Evolutionary conservation across 106 monocot genomes (phyloP), one percentile per base, ranked within the genome.

Genomic region (Dendrobium catenatum): DNA sequence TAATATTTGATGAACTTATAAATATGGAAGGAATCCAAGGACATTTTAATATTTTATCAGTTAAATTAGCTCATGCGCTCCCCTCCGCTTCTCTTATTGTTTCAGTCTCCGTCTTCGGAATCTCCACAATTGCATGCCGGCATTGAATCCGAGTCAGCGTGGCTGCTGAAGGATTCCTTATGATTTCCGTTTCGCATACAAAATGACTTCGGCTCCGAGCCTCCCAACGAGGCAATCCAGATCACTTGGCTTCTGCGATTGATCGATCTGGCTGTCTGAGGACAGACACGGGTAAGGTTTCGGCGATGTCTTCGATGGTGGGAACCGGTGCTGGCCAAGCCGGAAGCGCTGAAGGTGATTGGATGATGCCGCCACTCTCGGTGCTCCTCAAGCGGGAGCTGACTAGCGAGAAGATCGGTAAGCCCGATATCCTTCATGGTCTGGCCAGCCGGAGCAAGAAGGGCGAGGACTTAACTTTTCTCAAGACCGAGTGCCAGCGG

Each of bases 401-500:
- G 81, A 84, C 82, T 43, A 86, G 77, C 42, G 91, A 92, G 90
- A 87, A 81, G 82, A 79, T 82, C 29, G 94, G 90, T 85, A 86
- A 75, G 70, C 94, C 96, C 59, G 94, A 90, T 18, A 64, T 94
- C 18, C 59, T 96, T 10, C 76, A 85, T 51, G 96, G 94, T 10
- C 73, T 90, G 77, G 93, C 91, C 18, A 80, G 68, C 88, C 91
- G 90, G 86, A 90, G 81, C 78, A 94, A 86, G 90, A 96, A 96
- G 48, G 96, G 96, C 15, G 96, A 96, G 84, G 96, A 96, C 78
- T 86, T 94, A 73, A 94, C 94, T 17, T 77, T 96, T 29, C 16
- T 92, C 16, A 86, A 86, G 82, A 85, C 86, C 42, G 94, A 92
- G n/a, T 92, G 90, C 77, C 87, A 87, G 79, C 83, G 93, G 9